Conservation (phyloP, 1,284 basidiomycete species). For the Anthracocystis setariae region DNA sequence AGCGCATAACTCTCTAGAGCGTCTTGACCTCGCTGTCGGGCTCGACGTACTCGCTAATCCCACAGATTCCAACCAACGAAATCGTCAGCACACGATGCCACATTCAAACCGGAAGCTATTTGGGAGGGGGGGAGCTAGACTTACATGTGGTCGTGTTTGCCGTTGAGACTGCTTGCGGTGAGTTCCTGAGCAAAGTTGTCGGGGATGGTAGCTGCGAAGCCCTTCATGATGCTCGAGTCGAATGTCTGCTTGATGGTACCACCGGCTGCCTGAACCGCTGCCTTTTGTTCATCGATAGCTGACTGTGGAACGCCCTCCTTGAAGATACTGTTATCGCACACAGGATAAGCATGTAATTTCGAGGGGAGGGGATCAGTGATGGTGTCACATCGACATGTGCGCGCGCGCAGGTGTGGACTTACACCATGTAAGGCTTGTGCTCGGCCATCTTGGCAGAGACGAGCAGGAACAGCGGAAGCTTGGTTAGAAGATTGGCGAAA, state of each 20-base stretch:
- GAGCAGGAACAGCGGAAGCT: constrained; percentile 12
- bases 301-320: constrained; percentile 44
- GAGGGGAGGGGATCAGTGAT: background rate
- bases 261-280: constrained; percentile 48
- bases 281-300: constrained; percentile 52
- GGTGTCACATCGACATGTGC: too few relatives aligned
- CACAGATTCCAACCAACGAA: background rate
- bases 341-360: background rate
- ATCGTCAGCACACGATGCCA: background rate
- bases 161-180: constrained; percentile 32
- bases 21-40: constrained; percentile 60
- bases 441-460: constrained; percentile 33
- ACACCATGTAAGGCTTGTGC: constrained; percentile 59
- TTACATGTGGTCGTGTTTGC: constrained; percentile 60
- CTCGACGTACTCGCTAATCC: constrained; percentile 59
- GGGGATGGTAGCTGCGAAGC: constrained; percentile 56
- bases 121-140: constrained; percentile 2
- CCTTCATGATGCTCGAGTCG: constrained; percentile 59
- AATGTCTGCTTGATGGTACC: constrained; percentile 60
- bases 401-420: constrained; percentile 14
- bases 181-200: constrained; percentile 43
- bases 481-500: constrained; percentile 16
- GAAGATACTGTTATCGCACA: constrained; percentile 49
- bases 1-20: constrained; percentile 12
- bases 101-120: background rate